Percentiles rank a stretch among this genome's conserved stretches.
These are phyloP conservation scores for Tricholoma hemisulphureum DNA, from an alignment of 768 basidiomycete genomes.

Conservation along the genomic window DNA sequence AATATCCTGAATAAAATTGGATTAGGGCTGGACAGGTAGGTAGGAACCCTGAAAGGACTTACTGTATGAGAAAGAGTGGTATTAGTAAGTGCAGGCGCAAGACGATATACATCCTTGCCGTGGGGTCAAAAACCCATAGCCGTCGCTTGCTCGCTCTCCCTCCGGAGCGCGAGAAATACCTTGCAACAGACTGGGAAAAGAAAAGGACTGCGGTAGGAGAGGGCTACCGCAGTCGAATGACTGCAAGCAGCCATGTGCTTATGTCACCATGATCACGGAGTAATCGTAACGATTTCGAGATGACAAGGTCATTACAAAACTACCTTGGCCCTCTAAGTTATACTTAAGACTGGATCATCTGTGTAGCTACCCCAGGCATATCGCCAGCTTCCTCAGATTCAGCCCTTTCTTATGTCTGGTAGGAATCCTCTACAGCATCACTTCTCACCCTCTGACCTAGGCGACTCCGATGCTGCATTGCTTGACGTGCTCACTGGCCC, in stretches of 20 bases:
- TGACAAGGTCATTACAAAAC: not conserved
- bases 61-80: constrained; percentile 7
- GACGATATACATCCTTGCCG: not conserved
- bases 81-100: not conserved
- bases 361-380: not conserved
- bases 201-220: no score
- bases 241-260: not conserved
- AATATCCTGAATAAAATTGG: constrained; percentile 6
- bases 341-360: not conserved
- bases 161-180: not conserved
- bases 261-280: not conserved
- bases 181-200: no score
- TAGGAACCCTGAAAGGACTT: not conserved
- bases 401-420: no score
- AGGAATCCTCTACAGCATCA: constrained; percentile 16
- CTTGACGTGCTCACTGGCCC: constrained; percentile 66
- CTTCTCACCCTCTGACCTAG: constrained; percentile 17
- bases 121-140: not conserved
- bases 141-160: not conserved
- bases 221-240: no score
- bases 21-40: not conserved
- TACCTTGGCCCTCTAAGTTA: not conserved
- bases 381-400: not conserved
- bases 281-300: not conserved
- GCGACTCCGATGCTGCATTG: constrained; percentile 55